Conservation (phyloP, 2,329 filamentous ascomycete genomes). For the Cladosporium velox region DNA sequence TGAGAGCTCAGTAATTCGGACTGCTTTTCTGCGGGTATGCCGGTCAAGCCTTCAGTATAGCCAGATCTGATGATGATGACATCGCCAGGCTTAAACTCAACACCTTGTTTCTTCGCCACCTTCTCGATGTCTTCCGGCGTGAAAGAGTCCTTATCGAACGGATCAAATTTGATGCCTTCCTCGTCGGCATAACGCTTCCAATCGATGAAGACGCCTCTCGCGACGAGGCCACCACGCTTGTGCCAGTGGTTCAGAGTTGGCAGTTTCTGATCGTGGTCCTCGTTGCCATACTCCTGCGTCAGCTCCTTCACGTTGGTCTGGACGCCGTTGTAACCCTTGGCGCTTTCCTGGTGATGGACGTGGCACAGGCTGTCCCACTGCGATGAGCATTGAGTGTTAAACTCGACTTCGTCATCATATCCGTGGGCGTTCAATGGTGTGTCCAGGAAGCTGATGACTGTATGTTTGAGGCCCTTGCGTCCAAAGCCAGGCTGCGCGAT, state of each 20-base stretch:
- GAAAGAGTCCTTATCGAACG: slow-evolving; percentile 52
- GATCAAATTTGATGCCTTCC: slow-evolving; percentile 58
- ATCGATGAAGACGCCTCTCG: slow-evolving; percentile 60
- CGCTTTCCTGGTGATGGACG: slow-evolving; percentile 43
- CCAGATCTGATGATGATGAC: slow-evolving; percentile 60
- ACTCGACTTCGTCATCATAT: slow-evolving; percentile 49
- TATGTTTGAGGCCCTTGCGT: slow-evolving; percentile 40
- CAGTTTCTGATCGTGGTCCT: slow-evolving; percentile 33
- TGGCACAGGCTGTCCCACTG: slow-evolving; percentile 53
- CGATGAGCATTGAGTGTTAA: slow-evolving; percentile 50
- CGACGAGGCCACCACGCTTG: slow-evolving; percentile 54
- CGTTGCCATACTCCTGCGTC: slow-evolving; percentile 32
- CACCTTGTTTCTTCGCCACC: slow-evolving; percentile 48
- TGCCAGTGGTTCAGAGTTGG: slow-evolving; percentile 52
- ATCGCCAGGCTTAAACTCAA: slow-evolving; percentile 52
- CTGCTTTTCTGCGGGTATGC: slow-evolving; percentile 42
- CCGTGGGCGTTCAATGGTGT: slow-evolving; percentile 38
- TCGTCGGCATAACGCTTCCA: slow-evolving; percentile 59
- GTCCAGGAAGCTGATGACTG: slow-evolving; percentile 39
- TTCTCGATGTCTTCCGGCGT: slow-evolving; percentile 46
- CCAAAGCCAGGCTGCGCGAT: slow-evolving; percentile 42
- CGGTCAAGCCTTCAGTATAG: slow-evolving; percentile 49
- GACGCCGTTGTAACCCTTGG: slow-evolving; percentile 54
- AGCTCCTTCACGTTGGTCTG: slow-evolving; percentile 36
- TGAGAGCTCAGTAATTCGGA: slow-evolving; percentile 44